These are phyloP conservation scores for Pseudotsuga menziesii DNA, from an alignment of 75 land plant species.

Conservation along the genomic window DNA sequence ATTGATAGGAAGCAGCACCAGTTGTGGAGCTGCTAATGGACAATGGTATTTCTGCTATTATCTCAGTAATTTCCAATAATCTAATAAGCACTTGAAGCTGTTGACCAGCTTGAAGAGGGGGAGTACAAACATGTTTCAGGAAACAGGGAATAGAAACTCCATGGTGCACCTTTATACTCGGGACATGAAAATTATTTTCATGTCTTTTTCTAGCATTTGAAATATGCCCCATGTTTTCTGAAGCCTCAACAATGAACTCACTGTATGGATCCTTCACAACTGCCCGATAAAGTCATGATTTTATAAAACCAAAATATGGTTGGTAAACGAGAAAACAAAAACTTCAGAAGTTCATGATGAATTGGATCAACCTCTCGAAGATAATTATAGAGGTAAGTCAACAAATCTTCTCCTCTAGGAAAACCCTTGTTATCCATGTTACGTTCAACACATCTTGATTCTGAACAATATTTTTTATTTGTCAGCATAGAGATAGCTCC, in stretches of 20 bases:
- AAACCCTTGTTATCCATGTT: constrained; percentile 26
- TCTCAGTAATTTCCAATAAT: constrained; percentile 49
- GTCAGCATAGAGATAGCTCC: constrained; percentile 50
- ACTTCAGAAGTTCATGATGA: constrained; percentile 59
- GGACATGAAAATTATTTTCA: background rate
- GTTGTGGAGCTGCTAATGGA: background rate
- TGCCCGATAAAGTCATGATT: constrained; percentile 85
- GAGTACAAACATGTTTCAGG: constrained; percentile 45
- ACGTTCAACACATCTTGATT: constrained; percentile 11
- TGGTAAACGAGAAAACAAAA: constrained; percentile 75
- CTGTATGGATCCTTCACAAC: constrained; percentile 70
- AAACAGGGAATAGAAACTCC: constrained; percentile 77
- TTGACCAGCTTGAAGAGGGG: constrained; percentile 79
- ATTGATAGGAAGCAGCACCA: background rate
- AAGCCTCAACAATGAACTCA: constrained; percentile 70
- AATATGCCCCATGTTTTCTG: background rate
- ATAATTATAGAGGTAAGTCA: constrained; percentile 71
- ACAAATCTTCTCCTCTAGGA: constrained; percentile 74
- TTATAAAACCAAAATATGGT: constrained; percentile 79
- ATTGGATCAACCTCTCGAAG: constrained; percentile 72
- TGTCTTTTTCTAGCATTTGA: background rate
- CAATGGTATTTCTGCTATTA: constrained; percentile 25
- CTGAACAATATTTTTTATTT: constrained; percentile 12
- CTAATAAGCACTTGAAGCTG: constrained; percentile 84
- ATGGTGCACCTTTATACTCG: constrained; percentile 23